Conservation (phyloP, 2,329 filamentous ascomycete genomes). For the Aaosphaeria pasadenensis region DNA sequence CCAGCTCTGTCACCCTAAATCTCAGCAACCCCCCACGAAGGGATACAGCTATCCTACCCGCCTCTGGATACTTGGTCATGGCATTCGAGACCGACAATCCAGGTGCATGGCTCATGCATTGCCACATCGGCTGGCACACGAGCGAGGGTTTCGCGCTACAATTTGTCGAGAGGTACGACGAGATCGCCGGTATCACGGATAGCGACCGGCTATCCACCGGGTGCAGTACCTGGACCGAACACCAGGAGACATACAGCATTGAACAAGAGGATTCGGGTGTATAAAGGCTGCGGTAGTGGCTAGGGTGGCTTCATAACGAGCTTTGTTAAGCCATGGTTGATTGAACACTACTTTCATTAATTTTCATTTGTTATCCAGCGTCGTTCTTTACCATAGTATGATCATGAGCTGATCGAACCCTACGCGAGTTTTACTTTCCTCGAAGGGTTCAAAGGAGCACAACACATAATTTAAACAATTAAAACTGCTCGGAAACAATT, state of each 20-base stretch:
- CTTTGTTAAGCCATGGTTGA: too few relatives aligned
- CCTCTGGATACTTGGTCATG: slow-evolving; percentile 29
- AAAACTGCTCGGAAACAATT: too few relatives aligned
- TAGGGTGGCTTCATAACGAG: too few relatives aligned
- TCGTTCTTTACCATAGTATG: too few relatives aligned
- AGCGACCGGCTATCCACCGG: slow-evolving; percentile 2
- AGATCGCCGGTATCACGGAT: slow-evolving; percentile 21
- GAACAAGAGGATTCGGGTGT: slow-evolving; percentile 28
- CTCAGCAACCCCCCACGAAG: slow-evolving; percentile 29
- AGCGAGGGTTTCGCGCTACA: slow-evolving; percentile 32
- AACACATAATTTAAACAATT: too few relatives aligned
- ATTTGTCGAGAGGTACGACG: slow-evolving; percentile 25
- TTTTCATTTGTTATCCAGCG: too few relatives aligned
- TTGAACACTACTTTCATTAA: too few relatives aligned
- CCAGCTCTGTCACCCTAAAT: slow-evolving; percentile 11
- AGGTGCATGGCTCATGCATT: slow-evolving; percentile 37
- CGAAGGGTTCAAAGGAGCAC: too few relatives aligned
- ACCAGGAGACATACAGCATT: slow-evolving; percentile 6
- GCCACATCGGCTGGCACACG: slow-evolving; percentile 39
- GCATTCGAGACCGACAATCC: slow-evolving; percentile 37
- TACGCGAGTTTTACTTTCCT: too few relatives aligned
- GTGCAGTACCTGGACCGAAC: slow-evolving; percentile 14
- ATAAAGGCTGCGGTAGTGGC: slow-evolving; percentile 1
- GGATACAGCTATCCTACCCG: slow-evolving; percentile 30
- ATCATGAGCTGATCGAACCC: too few relatives aligned